phyloP scores from a whole-genome alignment of 202 grass and related monocot species.

The Schoenoplectus triqueter region DNA sequence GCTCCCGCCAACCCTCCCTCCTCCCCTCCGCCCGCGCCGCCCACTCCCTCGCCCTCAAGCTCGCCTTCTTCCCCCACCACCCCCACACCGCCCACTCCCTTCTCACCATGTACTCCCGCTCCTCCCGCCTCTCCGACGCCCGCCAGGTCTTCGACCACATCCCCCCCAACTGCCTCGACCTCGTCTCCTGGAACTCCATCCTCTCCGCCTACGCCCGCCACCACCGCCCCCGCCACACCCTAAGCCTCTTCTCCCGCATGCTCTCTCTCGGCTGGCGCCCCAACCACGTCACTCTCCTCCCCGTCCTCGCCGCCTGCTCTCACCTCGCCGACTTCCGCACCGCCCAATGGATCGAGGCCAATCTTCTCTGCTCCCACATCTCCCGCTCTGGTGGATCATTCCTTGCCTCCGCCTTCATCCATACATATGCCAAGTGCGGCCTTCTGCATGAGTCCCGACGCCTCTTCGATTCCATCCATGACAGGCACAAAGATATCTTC shows the following conservation, averaged over 20 bases:
- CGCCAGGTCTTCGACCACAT: constrained; percentile 69
- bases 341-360: constrained; percentile 71
- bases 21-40: constrained; percentile 46
- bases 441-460: constrained; percentile 50
- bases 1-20: neutral
- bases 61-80: constrained; percentile 53
- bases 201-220: constrained; percentile 69
- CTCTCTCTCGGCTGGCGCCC: constrained; percentile 51
- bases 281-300: constrained; percentile 65
- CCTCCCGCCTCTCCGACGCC: constrained; percentile 42
- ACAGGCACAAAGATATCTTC: neutral
- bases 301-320: constrained; percentile 59
- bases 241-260: constrained; percentile 66
- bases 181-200: constrained; percentile 77
- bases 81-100: constrained; percentile 54
- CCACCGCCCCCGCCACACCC: constrained; percentile 50
- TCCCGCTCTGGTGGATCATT: constrained; percentile 42
- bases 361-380: constrained; percentile 40
- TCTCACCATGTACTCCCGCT: constrained; percentile 66
- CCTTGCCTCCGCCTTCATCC: constrained; percentile 55
- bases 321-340: constrained; percentile 61
- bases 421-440: constrained; percentile 80
- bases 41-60: constrained; percentile 49
- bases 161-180: constrained; percentile 51
- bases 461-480: constrained; percentile 53